Evolutionary conservation across 257 asterid genomes (phyloP), one percentile per base, ranked within the genome.

Genomic region (Lavandula angustifolia): DNA sequence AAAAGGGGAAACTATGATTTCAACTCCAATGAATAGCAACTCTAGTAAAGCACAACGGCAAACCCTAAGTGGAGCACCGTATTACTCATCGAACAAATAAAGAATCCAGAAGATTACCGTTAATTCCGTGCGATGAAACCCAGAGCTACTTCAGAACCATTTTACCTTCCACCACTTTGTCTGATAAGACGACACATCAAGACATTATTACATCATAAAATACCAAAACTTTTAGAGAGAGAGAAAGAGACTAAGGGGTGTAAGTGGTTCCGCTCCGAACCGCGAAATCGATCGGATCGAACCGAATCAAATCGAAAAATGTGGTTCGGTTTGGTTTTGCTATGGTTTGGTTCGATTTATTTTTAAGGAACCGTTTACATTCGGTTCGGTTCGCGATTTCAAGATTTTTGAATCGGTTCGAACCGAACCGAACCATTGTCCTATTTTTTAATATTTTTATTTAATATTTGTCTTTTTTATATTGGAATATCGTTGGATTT

Each of bases 61-160:
- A 75, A 53, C 60, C 74, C 60, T 66, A 62, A 71, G 50, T 44
- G 73, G 52, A 53, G 67, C 33, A 35, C 57, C 18, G 62, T 31
- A 62, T 42, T 32, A 65, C 35, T 32, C 57, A 66, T 18, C 17
- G 43, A 35, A 67, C 18, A 46, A 44, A 54, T 22, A 40, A 56
- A 22, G 53, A 43, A 13, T 5, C 18, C 31, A n/a, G 61, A 9
- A 52, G 66, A 46, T 50, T 68, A 75, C 76, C 81, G 13, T 56
- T 4, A 57, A 65, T 54, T 16, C 46, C 54, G 51, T 33, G 18
- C 59, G 69, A 61, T 41, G 74, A 63, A 77, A 53, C 22, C 57
- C 27, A 41, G 9, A 65, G 54, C 72, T 54, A 43, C 7, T 13
- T 38, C 48, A 78, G 53, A 56, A 44, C 68, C 79, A 74, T 66